Base-by-base conservation (phyloP, 352 stramenopile genomes). In the Phytophthora podocarpi region DNA sequence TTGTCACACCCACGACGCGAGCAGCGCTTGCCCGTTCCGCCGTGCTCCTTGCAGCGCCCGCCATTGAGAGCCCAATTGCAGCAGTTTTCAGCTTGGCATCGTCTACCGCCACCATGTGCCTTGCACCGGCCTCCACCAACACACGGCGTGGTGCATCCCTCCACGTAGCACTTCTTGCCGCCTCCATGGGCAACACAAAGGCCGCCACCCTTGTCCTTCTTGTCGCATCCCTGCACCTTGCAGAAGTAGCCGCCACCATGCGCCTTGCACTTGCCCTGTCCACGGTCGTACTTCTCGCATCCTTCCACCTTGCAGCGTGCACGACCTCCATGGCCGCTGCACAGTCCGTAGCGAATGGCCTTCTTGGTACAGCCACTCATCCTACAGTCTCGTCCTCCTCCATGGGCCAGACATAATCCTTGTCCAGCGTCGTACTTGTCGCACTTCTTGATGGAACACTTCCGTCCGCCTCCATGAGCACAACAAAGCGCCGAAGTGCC, bases 201-300 rank as follows among this genome's bases (percentile, higher is more conserved):
- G 13, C 87, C 87, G 4, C 87, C 85, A 18, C 87, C 87, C 47
- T 91, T 89, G 54, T 96, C 86, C 41, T 92, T 91, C 71, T 96
- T 96, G 18, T 50, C 62, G 55, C 87, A 96, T 5, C 79, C 85
- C 4, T 86, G 69, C 4, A 80, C 51, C 46, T 92, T 92, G 53
- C 87, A 96, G 30, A 82, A 83, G 55, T 95, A 93, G 12, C 85
- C 85, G 4, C 85, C 85, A n/a, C 85, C 85, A 46, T 95, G 85
- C 10, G 77, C 67, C 60, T 95, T 95, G 66, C 85, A 95, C 40
- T 89, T 86, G 31, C 83, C 84, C 59, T 93, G 78, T 4, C 83
- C 80, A 41, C 83, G 72, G 48, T 92, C 83, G 47, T 76, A 90
- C 56, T 94, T 94, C 28, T 83, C 72, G 35, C 85, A 94, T 11